Base-by-base conservation (phyloP, 306 rosid species). In the Prinsepia uniflora region DNA sequence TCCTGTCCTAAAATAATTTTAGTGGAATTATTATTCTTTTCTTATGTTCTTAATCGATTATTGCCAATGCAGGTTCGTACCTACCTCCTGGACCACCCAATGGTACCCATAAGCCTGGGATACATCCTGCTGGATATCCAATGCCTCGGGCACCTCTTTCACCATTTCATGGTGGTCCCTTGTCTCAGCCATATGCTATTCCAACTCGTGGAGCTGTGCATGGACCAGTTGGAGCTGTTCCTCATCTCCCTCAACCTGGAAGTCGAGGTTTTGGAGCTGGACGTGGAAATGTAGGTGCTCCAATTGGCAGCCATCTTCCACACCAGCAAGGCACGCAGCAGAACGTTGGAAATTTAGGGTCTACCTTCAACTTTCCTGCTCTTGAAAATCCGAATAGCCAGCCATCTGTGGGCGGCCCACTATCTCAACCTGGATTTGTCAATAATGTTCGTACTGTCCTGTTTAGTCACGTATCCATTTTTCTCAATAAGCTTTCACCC, bases 161-260 rank as follows among this genome's bases (percentile, higher is more conserved):
- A 58, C 88, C 88, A 62, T 95, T 89, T 74, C 98, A 87, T 70
- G 95, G 92, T 52, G 92, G 96, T 68, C 90, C 96, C 20, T 89
- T 90, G n/a, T 91, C 97, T 70, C 99, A 95, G 74, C 97, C 99
- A n/a, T 95, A 95, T 85, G 91, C 97, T 72, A 95, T 95, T 78
- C 99, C 99, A 66, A 84, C 96, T 65, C 99, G 99, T 70, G 97
- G 93, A 72, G 96, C 90, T 52, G 93, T 89, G 42, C 99, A 95
- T 80, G 99, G 99, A 64, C 96, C 99, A 39, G 96, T 95, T 53
- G 99, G 99, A 83, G 96, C 97, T 71, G 96, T 91, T 84, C 96
- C 99, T 86, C 99, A 95, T 79, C 93, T 89, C 39, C 96, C 99
- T 72, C 81, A 90, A 63, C 91, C 92, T 65, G 99, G 97, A 63